phyloP scores from a whole-genome alignment of 1,139 yeast species.

The Kodamaea suecica region DNA sequence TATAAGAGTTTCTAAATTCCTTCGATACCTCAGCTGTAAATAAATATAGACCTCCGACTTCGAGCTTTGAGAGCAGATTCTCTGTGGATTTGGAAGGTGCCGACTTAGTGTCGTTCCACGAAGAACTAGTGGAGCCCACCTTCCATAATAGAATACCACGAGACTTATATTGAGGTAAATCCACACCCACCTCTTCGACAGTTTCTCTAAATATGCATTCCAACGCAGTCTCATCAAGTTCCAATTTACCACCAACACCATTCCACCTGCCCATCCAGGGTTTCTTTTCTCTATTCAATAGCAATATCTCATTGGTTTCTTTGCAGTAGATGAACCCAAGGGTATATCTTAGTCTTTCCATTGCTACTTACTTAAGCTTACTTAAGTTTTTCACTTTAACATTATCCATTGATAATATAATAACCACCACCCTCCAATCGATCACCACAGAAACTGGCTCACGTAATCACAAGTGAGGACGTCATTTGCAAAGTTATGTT shows the following conservation, averaged over 20 bases:
- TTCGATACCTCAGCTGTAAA: slow-evolving; percentile 37
- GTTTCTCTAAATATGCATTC: slow-evolving; percentile 45
- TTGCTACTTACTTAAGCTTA: neutral
- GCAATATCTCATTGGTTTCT: slow-evolving; percentile 32
- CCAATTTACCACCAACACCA: slow-evolving; percentile 50
- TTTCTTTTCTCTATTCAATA: slow-evolving; percentile 41
- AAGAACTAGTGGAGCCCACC: too few relatives aligned
- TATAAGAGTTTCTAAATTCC: slow-evolving; percentile 24
- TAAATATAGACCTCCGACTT: slow-evolving; percentile 40
- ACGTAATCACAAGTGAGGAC: too few relatives aligned
- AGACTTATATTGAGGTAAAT: slow-evolving; percentile 23
- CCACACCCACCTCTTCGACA: slow-evolving; percentile 43
- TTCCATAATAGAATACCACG: slow-evolving; percentile 44
- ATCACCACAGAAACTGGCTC: too few relatives aligned
- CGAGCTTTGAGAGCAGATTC: slow-evolving; percentile 8
- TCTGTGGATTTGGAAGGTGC: slow-evolving; percentile 6
- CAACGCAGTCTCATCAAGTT: slow-evolving; percentile 32
- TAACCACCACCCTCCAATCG: too few relatives aligned
- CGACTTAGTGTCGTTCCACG: slow-evolving; percentile 7
- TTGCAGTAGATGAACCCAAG: slow-evolving; percentile 38
- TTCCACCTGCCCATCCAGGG: slow-evolving; percentile 57
- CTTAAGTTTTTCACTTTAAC: too few relatives aligned
- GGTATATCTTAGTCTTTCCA: slow-evolving; percentile 26
- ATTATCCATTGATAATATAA: too few relatives aligned
- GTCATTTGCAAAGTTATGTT: too few relatives aligned